Base-by-base conservation (phyloP, 148 eudicot species). In the Rhododendron mucronatum region DNA sequence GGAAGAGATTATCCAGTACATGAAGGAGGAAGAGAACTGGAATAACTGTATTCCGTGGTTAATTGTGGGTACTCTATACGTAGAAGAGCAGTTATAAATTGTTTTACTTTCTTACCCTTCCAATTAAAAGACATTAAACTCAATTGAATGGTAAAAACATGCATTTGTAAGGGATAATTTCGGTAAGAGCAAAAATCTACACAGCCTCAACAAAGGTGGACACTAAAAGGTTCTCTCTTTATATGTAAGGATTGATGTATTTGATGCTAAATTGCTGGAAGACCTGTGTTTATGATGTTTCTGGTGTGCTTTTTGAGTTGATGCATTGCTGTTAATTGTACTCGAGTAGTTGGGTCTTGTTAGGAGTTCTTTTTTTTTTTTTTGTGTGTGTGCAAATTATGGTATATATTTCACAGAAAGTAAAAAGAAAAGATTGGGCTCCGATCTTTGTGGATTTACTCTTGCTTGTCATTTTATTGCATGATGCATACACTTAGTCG, bases 381-480 rank as follows among this genome's bases (percentile, higher is more conserved):
- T 41, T 5, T 5, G 5, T n/a, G n/a, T n/a, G 33, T 37, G 5
- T 39, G 23, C 37, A 16, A 18, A 20, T 76, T 37, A 20, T 39
- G 50, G 50, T 37, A 39, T 45, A 8, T 78, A 77, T 23, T 14
- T 48, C 53, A 78, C 12, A 2, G 50, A 44, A 45, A 45, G 50
- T 20, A n/a, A 10, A 45, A 45, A 23, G 30, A 78, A 30, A 23
- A n/a, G 4, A 78, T 18, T 45, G 53, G 16, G 33, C 11, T 78
- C n/a, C 8, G 53, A 47, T 79, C 21, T 48, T 26, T 48, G 45
- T 87, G 57, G 85, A 81, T 85, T 76, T 48, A 77, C 83, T 82
- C 28, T 63, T 16, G 57, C 37, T 18, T 39, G 81, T 23, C 45
- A 37, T 71, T 51, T 59, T 53, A 57, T 51, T 67, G 33, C 3